These are phyloP conservation scores for Casuarina glauca DNA, from an alignment of 306 rosid genomes.

Conservation along the genomic window DNA sequence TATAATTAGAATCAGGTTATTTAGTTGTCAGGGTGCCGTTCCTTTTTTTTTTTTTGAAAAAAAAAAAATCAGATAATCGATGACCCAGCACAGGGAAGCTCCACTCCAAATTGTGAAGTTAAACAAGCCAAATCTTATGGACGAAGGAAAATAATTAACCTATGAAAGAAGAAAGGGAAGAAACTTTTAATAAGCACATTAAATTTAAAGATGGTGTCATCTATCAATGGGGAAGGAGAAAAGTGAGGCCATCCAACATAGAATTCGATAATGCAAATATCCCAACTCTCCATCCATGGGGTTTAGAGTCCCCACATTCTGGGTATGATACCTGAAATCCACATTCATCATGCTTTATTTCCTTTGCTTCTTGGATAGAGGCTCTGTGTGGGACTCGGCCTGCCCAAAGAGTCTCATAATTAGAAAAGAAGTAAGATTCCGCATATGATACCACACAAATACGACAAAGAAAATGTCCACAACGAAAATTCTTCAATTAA, in stretches of 20 bases:
- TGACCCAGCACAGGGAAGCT: no score
- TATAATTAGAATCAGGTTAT: no score
- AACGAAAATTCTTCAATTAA: no score
- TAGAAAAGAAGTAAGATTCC: background rate
- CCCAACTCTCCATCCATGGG: conserved; percentile 12
- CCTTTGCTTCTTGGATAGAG: conserved; percentile 53
- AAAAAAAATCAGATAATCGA: no score
- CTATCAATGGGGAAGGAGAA: conserved; percentile 6
- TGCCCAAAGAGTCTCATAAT: conserved; percentile 36
- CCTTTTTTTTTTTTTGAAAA: no score
- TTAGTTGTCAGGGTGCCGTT: no score
- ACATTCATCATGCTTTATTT: conserved; percentile 44
- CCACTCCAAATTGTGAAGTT: background rate
- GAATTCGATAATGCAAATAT: conserved; percentile 6
- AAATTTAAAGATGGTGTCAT: background rate
- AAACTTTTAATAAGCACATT: conserved; percentile 9
- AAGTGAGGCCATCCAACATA: conserved; percentile 30
- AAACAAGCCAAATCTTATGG: conserved; percentile 3
- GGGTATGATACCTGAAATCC: conserved; percentile 9
- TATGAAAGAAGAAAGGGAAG: background rate
- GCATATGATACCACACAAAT: background rate
- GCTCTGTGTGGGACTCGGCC: conserved; percentile 62
- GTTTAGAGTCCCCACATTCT: background rate
- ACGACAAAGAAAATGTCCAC: background rate
- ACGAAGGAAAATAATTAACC: background rate